These are phyloP conservation scores for Adansonia madagascariensis DNA, from an alignment of 441 rosid species.

Conservation along the genomic window DNA sequence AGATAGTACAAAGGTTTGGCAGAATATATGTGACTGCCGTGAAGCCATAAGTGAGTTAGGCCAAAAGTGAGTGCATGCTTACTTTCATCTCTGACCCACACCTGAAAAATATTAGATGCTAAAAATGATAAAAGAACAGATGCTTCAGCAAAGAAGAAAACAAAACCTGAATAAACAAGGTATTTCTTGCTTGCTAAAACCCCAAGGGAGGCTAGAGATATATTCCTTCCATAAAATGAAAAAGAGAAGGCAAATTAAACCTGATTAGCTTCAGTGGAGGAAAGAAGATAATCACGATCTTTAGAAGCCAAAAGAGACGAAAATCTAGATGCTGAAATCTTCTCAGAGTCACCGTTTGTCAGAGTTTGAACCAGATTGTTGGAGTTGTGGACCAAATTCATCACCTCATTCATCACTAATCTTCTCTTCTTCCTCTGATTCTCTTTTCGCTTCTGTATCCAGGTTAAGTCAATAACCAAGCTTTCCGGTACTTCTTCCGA, in stretches of 20 bases:
- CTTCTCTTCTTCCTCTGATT: constrained; percentile 8
- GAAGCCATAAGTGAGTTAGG: constrained; percentile 12
- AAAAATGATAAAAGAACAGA: not conserved
- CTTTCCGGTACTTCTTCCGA: not conserved
- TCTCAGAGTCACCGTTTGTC: constrained; percentile 26
- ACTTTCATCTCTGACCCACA: constrained; percentile 17
- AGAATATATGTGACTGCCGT: not conserved
- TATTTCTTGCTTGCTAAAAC: not conserved
- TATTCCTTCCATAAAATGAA: not conserved
- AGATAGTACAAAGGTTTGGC: not conserved
- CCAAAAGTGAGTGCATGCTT: constrained; percentile 25
- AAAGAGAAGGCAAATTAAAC: not conserved
- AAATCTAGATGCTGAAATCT: constrained; percentile 33
- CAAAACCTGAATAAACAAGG: not conserved
- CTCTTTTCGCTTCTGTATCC: not conserved
- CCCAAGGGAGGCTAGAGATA: not conserved
- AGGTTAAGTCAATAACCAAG: not conserved
- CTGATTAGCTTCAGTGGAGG: constrained; percentile 29
- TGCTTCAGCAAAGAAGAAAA: constrained; percentile 4
- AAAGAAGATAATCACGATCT: constrained; percentile 60
- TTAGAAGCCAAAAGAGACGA: constrained; percentile 42
- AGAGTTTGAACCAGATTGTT: constrained; percentile 4
- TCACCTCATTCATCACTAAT: constrained; percentile 22
- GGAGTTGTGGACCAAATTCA: constrained; percentile 26
- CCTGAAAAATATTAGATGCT: not conserved